Evolutionary conservation across 352 stramenopile species (phyloP).

Genomic region (Thraustotheca clavata): DNA sequence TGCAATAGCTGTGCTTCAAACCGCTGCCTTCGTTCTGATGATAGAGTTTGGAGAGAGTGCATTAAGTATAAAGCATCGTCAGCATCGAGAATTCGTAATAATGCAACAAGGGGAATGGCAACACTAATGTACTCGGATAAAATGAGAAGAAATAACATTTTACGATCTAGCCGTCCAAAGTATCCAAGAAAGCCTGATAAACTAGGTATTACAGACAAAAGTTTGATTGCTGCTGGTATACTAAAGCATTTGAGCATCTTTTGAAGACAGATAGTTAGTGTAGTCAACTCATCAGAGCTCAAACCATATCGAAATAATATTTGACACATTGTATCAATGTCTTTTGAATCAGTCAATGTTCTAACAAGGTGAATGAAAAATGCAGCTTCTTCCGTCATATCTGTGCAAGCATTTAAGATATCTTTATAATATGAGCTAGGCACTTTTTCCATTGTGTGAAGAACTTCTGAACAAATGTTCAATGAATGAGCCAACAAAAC

Average conservation of each 20-base stretch:
- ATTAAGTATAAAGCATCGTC: constrained; percentile 2
- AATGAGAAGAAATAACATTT: neutral
- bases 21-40: neutral
- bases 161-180: neutral
- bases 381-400: neutral
- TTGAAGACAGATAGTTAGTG: neutral
- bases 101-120: neutral
- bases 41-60: neutral
- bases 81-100: neutral
- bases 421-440: neutral
- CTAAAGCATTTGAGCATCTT: constrained; percentile 12
- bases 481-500: neutral
- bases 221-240: neutral
- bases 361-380: neutral
- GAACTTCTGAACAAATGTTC: neutral
- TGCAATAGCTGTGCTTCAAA: constrained; percentile 11
- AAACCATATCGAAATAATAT: neutral
- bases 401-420: neutral
- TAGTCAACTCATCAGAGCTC: neutral
- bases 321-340: neutral
- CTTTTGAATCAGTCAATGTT: neutral
- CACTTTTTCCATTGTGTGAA: neutral
- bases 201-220: neutral
- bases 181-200: neutral
- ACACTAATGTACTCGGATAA: neutral